Base-by-base conservation (phyloP, 352 stramenopile species). In the Phytophthora ramorum region DNA sequence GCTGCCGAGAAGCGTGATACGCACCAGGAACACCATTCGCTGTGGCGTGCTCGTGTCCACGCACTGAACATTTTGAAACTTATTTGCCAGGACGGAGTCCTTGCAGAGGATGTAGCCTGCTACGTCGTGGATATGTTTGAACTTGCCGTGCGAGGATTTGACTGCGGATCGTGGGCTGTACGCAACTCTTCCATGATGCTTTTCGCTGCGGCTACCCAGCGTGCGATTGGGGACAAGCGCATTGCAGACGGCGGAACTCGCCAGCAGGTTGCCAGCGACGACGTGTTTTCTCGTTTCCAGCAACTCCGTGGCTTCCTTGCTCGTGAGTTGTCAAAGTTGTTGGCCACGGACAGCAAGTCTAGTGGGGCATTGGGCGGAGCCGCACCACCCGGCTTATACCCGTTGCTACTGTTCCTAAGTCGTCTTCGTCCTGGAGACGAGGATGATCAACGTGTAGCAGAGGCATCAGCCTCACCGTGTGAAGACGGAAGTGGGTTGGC, bases 121-220 rank as follows among this genome's bases (percentile, higher is more conserved):
- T 95, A 97, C 63, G 76, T 97, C n/a, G 71, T 88, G n/a, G 55
- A 76, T n/a, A 91, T 96, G 81, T 83, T 96, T n/a, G 74, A 89
- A 58, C 57, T 93, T 19, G 81, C 90, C 3, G 80, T 97, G 24
- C 81, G 85, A 20, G 90, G 88, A 34, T 97, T 97, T 58, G 83
- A 96, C 28, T 87, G 85, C 49, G 79, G 78, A 10, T 91, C 82
- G 3, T 97, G 89, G 89, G 87, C 90, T 1, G 91, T 97, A 22
- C 87, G 91, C 24, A 97, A 97, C 74, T 97, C 89, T 35, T 83
- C 88, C 1, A 97, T 97, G 90, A 97, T 97, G 91, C 81, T 97
- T 40, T 97, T 97, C 47, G 83, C 88, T 2, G 90, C 90, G 0
- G 78, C 84, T 2, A 91, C 85, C 1, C 87, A 95, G 62, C 83